A percentile compares a stretch with the other conserved stretches of the same genome.
phyloP scores from a whole-genome alignment of 495 filamentous ascomycete species.

The Hyaloscypha bicolor region DNA sequence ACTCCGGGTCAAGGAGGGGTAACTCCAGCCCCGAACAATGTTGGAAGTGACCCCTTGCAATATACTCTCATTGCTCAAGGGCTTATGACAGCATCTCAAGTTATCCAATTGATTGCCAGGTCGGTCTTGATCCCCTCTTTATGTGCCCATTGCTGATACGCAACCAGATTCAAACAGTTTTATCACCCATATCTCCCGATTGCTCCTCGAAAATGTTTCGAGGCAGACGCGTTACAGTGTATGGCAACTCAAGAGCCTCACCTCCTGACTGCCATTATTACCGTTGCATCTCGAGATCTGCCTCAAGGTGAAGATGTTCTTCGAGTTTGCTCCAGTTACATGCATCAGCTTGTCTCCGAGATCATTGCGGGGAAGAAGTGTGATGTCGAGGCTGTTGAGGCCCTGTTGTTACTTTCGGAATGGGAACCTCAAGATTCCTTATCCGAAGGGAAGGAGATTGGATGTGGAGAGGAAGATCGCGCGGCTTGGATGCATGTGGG shows the following conservation, averaged over 20 bases:
- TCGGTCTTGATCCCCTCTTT: slow-evolving; percentile 39
- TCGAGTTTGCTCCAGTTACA: slow-evolving; percentile 60
- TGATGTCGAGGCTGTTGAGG: slow-evolving; percentile 63
- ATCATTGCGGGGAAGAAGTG: slow-evolving; percentile 62
- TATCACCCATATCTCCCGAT: slow-evolving; percentile 66
- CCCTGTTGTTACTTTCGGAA: slow-evolving; percentile 62
- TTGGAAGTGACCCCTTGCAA: slow-evolving; percentile 29
- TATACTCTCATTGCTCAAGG: slow-evolving; percentile 56
- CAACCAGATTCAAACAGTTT: slow-evolving; percentile 35
- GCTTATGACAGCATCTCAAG: slow-evolving; percentile 46
- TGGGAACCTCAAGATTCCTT: slow-evolving; percentile 59
- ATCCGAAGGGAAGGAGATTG: slow-evolving; percentile 53
- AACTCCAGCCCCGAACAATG: not conserved
- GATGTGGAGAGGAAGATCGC: slow-evolving; percentile 64
- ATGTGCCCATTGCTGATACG: not conserved
- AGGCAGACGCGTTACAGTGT: slow-evolving; percentile 45
- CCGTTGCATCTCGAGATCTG: slow-evolving; percentile 61
- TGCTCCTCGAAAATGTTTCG: slow-evolving; percentile 55
- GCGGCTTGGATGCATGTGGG: slow-evolving; percentile 70
- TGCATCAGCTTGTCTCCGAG: slow-evolving; percentile 60
- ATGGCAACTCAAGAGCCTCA: slow-evolving; percentile 55
- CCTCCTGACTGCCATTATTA: slow-evolving; percentile 61
- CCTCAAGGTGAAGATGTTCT: slow-evolving; percentile 57
- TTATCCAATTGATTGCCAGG: slow-evolving; percentile 53
- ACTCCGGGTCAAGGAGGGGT: not conserved